These are phyloP conservation scores for Capronia americana DNA, from an alignment of 2,329 filamentous ascomycete species.

Conservation along the genomic window DNA sequence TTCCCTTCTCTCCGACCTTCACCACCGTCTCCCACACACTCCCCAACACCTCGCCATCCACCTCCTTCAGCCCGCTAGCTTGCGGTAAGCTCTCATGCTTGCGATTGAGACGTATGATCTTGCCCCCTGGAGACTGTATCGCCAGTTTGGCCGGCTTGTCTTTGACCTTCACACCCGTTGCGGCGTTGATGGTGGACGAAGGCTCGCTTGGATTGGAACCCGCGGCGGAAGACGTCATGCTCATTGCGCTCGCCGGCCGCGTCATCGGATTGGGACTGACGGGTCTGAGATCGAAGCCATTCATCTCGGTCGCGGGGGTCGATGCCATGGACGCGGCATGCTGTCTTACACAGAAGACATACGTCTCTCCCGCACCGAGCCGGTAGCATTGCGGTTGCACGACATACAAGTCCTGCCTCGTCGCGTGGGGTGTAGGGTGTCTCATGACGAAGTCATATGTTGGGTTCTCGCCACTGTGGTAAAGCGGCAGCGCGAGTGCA, in stretches of 20 bases:
- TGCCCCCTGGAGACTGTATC: conserved; percentile 91
- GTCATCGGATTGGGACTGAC: conserved; percentile 48
- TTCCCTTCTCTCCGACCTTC: conserved; percentile 69
- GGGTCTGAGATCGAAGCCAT: conserved; percentile 38
- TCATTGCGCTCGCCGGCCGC: conserved; percentile 65
- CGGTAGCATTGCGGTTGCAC: conserved; percentile 91
- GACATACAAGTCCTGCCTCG: conserved; percentile 95
- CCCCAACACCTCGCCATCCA: conserved; percentile 54
- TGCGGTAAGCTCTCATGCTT: conserved; percentile 56
- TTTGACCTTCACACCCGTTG: conserved; percentile 58
- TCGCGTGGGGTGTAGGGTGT: conserved; percentile 96
- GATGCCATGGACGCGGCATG: conserved; percentile 67
- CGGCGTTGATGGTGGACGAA: conserved; percentile 54
- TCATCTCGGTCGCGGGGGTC: conserved; percentile 30
- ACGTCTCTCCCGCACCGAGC: conserved; percentile 93
- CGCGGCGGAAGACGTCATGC: conserved; percentile 63
- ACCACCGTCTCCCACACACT: conserved; percentile 71
- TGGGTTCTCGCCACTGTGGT: conserved; percentile 90
- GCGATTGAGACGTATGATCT: conserved; percentile 75
- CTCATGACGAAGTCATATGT: conserved; percentile 90
- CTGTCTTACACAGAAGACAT: conserved; percentile 94
- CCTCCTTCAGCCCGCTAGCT: conserved; percentile 41
- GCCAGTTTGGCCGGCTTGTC: conserved; percentile 93
- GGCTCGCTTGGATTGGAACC: conserved; percentile 57
- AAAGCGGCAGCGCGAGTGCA: conserved; percentile 85